Evolutionary conservation across 306 rosid species (phyloP).

Genomic region (Cicer bijugum): DNA sequence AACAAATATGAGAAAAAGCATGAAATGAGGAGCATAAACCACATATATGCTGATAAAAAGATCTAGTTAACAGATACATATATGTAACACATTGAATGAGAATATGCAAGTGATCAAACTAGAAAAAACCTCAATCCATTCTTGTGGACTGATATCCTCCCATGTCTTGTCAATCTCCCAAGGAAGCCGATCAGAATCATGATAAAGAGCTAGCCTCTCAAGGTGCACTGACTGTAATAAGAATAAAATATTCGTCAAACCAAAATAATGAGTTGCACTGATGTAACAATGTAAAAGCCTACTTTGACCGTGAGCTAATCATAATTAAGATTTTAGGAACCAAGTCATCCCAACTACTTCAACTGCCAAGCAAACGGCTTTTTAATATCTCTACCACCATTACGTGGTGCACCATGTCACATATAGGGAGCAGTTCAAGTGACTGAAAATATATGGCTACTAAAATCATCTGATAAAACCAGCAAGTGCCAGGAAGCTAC

Average conservation of each 20-base stretch:
- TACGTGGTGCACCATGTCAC: conserved; percentile 2
- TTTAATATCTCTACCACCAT: conserved; percentile 28
- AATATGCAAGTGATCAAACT: conserved; percentile 9
- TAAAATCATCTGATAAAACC: background rate
- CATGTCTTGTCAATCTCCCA: conserved; percentile 89
- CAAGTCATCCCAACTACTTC: conserved; percentile 27
- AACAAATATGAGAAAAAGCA: conserved; percentile 39
- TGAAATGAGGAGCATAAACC: conserved; percentile 33
- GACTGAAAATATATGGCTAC: background rate
- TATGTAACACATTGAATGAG: conserved; percentile 29
- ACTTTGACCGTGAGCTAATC: conserved; percentile 9
- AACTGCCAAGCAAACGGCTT: conserved; percentile 22
- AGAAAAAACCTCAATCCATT: conserved; percentile 90
- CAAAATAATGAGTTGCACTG: conserved; percentile 32
- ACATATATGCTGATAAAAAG: background rate
- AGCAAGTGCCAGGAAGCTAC: background rate
- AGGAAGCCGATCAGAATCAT: conserved; percentile 76
- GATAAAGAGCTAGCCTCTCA: conserved; percentile 95
- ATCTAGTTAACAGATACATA: conserved; percentile 12
- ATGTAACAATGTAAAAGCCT: conserved; percentile 22
- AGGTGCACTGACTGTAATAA: conserved; percentile 80
- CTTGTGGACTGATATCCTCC: conserved; percentile 84
- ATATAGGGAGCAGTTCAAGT: background rate
- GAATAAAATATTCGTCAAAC: conserved; percentile 39
- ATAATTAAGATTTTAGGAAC: conserved; percentile 15